A percentile compares a stretch with the other conserved stretches of the same genome.
Evolutionary conservation across 257 asterid species (phyloP).

Genomic region (Nicotiana benthamiana): DNA sequence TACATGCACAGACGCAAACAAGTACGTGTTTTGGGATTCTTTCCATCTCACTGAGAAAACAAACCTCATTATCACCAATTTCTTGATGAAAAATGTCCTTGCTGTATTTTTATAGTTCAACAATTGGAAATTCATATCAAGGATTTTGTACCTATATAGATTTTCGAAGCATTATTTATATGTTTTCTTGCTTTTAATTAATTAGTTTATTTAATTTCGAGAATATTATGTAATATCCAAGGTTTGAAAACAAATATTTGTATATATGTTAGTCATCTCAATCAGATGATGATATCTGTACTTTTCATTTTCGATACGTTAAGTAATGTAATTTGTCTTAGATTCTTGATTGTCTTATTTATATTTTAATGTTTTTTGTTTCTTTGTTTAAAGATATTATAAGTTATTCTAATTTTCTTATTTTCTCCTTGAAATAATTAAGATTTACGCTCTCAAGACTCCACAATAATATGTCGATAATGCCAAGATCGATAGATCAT

Average conservation of each 20-base stretch:
- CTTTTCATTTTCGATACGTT: not conserved
- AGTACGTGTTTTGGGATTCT: conserved; percentile 88
- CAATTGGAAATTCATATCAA: not conserved
- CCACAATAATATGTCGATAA: not conserved
- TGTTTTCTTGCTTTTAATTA: not conserved
- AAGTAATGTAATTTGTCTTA: not conserved
- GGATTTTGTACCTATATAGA: not conserved
- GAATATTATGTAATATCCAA: not conserved
- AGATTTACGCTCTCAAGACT: too few relatives aligned
- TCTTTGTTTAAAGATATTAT: not conserved
- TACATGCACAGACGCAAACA: conserved; percentile 75
- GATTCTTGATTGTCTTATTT: not conserved
- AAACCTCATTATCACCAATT: conserved; percentile 39
- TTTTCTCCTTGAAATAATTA: not conserved
- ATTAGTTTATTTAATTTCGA: not conserved
- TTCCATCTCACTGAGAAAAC: conserved; percentile 82
- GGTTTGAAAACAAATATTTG: not conserved
- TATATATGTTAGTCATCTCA: not conserved
- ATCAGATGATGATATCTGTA: not conserved
- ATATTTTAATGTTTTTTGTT: not conserved
- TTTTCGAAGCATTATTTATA: not conserved
- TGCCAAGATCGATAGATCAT: not conserved
- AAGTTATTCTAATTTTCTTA: not conserved
- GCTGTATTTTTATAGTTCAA: conserved; percentile 27
- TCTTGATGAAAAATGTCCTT: conserved; percentile 40